Evolutionary conservation across 2,329 filamentous ascomycete species (phyloP), one percentile per base, ranked within the genome.

Genomic region (Fusarium continuum): DNA sequence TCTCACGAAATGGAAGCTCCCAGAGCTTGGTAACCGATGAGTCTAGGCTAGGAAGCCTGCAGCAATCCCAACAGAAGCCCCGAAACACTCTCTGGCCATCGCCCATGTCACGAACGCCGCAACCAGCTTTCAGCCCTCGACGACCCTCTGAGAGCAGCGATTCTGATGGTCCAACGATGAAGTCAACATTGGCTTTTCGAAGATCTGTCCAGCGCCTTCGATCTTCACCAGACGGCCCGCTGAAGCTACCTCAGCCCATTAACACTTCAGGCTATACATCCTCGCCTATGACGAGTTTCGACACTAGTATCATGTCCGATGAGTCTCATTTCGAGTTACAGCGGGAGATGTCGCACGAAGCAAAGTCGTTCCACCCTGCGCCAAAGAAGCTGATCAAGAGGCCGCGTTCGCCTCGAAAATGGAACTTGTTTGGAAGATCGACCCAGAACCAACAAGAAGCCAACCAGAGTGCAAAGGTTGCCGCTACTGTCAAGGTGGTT

Each of bases 361-460:
- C 72, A 7, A 64, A 56, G 31, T 22, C 38, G 55, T 71, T 71
- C 3, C 73, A 61, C 19, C 64, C 70, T 17, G 72, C 69, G 1
- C 76, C 83, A 0, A 87, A 82, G 73, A 88, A 88, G 71, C 73
- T 86, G 19, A 78, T 80, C 19, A 88, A 87, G 71, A 79, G 80
- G 48, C 72, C 81, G 2, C 82, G 79, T 36, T 85, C 84, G 22
- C 85, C 85, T 20, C 80, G 83, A 8, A 87, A 83, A 65, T 89
- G 87, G 87, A 88, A 88, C 61, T 72, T 88, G 11, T 89, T 89
- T 64, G 81, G 85, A 43, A 80, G 85, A 40, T 83, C 83, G 40
- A 45, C 58, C 0, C 82, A 85, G 25, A 80, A 74, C 29, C 76
- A 79, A 35, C 68, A 79, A 4, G 70, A 72, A 46, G 68, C 64